These are phyloP conservation scores for Helicosporidium sp. DNA, from an alignment of 139 green algal genomes.

Conservation along the genomic window DNA sequence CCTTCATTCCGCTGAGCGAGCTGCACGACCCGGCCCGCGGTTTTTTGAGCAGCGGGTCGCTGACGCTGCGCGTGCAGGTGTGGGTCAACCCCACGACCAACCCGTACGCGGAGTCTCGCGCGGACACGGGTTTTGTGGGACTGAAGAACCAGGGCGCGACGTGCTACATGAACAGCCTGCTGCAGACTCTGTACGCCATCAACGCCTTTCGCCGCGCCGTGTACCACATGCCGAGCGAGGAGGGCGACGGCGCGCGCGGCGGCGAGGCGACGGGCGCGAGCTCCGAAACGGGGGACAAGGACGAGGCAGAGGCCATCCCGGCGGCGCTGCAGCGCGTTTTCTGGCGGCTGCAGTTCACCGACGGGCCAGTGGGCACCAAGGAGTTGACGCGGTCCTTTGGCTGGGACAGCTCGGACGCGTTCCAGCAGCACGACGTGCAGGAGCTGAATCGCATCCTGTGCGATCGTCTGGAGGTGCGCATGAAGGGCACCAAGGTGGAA, in stretches of 20 bases:
- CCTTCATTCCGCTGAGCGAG: conserved; percentile 47
- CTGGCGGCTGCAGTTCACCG: conserved; percentile 73
- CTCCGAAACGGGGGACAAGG: no score
- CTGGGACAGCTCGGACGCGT: conserved; percentile 78
- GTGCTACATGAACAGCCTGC: conserved; percentile 98
- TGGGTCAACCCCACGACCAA: conserved; percentile 26
- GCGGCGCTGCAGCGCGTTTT: conserved; percentile 91
- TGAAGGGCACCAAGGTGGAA: conserved; percentile 72
- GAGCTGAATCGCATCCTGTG: conserved; percentile 89
- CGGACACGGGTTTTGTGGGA: conserved; percentile 80
- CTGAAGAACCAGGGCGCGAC: conserved; percentile 95
- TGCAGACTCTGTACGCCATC: conserved; percentile 91
- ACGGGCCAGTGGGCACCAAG: conserved; percentile 64
- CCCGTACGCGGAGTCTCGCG: conserved; percentile 53
- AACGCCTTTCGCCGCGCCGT: conserved; percentile 82
- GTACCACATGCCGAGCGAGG: conserved; percentile 85
- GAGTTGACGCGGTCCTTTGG: conserved; percentile 91
- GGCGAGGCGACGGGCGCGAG: no score
- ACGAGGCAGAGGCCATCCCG: conserved; percentile 52
- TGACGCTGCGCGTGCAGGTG: conserved; percentile 25
- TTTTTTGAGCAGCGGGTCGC: no score
- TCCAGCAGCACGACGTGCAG: conserved; percentile 97
- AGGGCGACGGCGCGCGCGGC: no score
- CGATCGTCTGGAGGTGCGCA: conserved; percentile 91
- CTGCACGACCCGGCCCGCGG: conserved; percentile 32